Base-by-base conservation (phyloP, 352 stramenopile species). In the Thraustochytrium sp. region DNA sequence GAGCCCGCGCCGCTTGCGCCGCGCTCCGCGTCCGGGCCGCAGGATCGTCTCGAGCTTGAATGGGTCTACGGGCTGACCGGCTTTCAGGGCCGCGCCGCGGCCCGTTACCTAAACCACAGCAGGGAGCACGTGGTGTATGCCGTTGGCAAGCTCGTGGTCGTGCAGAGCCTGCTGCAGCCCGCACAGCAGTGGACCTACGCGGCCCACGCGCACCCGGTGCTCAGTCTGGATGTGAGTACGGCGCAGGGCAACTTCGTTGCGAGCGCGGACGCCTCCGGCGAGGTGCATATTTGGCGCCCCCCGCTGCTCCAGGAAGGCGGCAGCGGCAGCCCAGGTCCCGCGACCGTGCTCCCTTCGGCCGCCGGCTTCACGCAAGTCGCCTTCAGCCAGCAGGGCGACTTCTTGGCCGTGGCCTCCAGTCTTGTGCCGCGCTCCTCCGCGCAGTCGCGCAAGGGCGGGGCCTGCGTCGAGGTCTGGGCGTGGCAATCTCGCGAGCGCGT, bases 391-490 rank as follows among this genome's bases (percentile, higher is more conserved):
- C 2, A n/a, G 11, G 68, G 53, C 23, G 29, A 65, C 18, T 23
- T 80, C 63, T 23, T 64, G 11, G 68, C 53, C 11, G 34, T 64
- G 0, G 53, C 51, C 11, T 36, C 31, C 18, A 61, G 38, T 4
- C 0, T n/a, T n/a, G n/a, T n/a, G n/a, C n/a, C 13, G 29, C 11
- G 31, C 37, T 37, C 44, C 13, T 51, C 36, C 16, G 42, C 16
- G 11, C 13, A 18, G 21, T 23, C 16, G 23, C 13, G 13, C 23
- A 62, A 16, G 16, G 13, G 31, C 18, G 76, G 65, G 1, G 13
- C 48, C n/a, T 37, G 26, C 34, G 76, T 80, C 68, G 42, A 80
- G 9, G 46, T 80, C 53, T 80, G 68, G 68, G 68, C 76, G 26
- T 80, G 68, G 68, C 21, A 5, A 4, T 1, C 31, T 38, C 11